A percentile compares a stretch with the other conserved stretches of the same genome.
phyloP scores from a whole-genome alignment of 139 green algal genomes.

The Limnomonas spitsbergensis region DNA sequence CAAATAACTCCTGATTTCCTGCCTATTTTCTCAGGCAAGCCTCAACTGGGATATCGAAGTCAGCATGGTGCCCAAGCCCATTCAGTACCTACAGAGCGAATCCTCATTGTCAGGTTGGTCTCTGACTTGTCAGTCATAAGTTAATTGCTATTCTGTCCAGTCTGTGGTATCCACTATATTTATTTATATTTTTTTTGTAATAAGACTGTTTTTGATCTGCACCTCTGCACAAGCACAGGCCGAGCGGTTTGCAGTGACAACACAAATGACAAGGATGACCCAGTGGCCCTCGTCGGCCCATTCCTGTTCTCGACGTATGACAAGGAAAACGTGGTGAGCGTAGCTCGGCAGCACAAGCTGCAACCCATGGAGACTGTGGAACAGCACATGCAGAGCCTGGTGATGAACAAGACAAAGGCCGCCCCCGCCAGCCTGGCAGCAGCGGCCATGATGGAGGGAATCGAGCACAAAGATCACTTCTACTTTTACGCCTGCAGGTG shows the following conservation, averaged over 20 bases:
- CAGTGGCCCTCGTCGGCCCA: not conserved
- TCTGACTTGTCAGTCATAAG: too few species aligned
- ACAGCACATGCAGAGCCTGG: not conserved
- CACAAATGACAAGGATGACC: constrained; percentile 1
- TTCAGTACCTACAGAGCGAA: not conserved
- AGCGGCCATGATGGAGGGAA: not conserved
- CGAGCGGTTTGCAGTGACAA: too few species aligned
- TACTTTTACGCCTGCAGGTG: not conserved
- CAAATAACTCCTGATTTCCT: not conserved
- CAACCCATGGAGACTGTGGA: not conserved
- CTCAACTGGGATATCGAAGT: constrained; percentile 3
- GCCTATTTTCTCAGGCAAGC: not conserved
- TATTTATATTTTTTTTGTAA: too few species aligned
- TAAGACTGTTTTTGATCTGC: too few species aligned
- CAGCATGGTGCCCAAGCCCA: not conserved
- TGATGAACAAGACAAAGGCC: not conserved
- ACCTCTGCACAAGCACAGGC: too few species aligned
- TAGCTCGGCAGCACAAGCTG: not conserved
- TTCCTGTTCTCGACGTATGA: constrained; percentile 1
- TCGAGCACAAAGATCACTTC: constrained; percentile 2
- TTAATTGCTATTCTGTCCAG: too few species aligned
- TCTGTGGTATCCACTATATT: too few species aligned
- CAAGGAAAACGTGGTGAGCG: not conserved
- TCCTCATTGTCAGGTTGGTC: too few species aligned
- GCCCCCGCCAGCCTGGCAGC: not conserved